phyloP scores from a whole-genome alignment of 495 filamentous ascomycete species.

The Hypoxylon lienhwacheense region DNA sequence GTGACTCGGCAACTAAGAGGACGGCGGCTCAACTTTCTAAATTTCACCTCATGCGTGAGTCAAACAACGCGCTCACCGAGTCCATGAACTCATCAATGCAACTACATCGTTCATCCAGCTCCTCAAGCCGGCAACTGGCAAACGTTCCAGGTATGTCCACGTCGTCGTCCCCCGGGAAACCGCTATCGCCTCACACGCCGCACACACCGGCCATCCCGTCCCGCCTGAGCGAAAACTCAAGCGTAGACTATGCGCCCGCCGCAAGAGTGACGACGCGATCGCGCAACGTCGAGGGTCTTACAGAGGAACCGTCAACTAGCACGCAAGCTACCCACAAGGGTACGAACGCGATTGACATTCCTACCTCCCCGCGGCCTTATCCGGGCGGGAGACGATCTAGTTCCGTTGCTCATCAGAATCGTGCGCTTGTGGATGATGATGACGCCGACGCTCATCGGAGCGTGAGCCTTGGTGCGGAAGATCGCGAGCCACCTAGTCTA shows the following conservation, averaged over 20 bases:
- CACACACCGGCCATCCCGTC: slow-evolving; percentile 93
- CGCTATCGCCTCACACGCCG: slow-evolving; percentile 89
- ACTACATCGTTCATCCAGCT: slow-evolving; percentile 76
- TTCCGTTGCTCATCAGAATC: slow-evolving; percentile 74
- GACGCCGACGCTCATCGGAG: slow-evolving; percentile 69
- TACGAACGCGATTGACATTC: slow-evolving; percentile 81
- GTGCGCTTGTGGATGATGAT: slow-evolving; percentile 60
- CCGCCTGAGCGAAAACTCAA: slow-evolving; percentile 84
- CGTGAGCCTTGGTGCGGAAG: slow-evolving; percentile 73
- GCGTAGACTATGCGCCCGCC: slow-evolving; percentile 67
- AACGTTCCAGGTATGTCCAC: slow-evolving; percentile 87
- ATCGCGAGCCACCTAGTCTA: slow-evolving; percentile 60
- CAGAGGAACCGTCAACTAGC: slow-evolving; percentile 49
- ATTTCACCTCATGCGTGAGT: slow-evolving; percentile 83
- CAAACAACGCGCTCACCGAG: slow-evolving; percentile 80
- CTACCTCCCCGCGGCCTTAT: slow-evolving; percentile 70
- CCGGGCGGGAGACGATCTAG: slow-evolving; percentile 69
- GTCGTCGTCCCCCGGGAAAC: slow-evolving; percentile 84
- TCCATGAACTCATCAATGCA: slow-evolving; percentile 84
- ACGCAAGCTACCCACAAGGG: slow-evolving; percentile 46
- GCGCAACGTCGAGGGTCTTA: slow-evolving; percentile 24
- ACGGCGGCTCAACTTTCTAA: slow-evolving; percentile 71
- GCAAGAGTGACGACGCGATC: slow-evolving; percentile 22
- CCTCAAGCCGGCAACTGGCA: slow-evolving; percentile 80
- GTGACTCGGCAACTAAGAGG: slow-evolving; percentile 62